Evolutionary conservation across 345 rosid species (phyloP).

Genomic region (Lumnitzera racemosa): DNA sequence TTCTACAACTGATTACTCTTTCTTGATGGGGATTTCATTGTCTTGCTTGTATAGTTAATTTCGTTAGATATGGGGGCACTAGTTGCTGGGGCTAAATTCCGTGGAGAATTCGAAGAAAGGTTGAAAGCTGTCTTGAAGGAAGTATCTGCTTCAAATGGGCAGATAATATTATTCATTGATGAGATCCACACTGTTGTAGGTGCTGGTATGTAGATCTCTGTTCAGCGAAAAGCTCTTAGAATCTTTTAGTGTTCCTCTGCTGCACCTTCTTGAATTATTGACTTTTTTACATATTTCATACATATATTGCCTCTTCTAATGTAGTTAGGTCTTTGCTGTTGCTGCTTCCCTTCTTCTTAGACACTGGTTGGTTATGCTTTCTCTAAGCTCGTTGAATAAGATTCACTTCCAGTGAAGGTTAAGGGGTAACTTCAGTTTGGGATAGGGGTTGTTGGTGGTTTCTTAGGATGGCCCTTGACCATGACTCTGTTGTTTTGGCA

Average conservation of each 20-base stretch:
- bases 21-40: not conserved
- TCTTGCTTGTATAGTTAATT: constrained; percentile 44
- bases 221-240: not conserved
- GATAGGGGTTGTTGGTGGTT: too few species aligned
- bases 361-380: not conserved
- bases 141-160: constrained; percentile 85
- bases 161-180: constrained; percentile 77
- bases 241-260: not conserved
- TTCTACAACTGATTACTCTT: not conserved
- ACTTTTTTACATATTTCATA: not conserved
- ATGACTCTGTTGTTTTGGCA: too few species aligned
- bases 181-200: constrained; percentile 93
- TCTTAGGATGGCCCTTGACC: too few species aligned
- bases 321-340: too few species aligned
- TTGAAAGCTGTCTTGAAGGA: constrained; percentile 91
- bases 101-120: constrained; percentile 81
- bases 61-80: constrained; percentile 89
- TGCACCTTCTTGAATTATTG: not conserved
- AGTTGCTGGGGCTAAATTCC: constrained; percentile 83
- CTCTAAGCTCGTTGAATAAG: not conserved
- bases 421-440: too few species aligned
- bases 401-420: too few species aligned
- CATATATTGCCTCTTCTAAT: too few species aligned
- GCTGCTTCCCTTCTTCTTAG: not conserved
- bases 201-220: constrained; percentile 43